phyloP scores from a whole-genome alignment of 306 rosid genomes.

The Vigna mungo region DNA sequence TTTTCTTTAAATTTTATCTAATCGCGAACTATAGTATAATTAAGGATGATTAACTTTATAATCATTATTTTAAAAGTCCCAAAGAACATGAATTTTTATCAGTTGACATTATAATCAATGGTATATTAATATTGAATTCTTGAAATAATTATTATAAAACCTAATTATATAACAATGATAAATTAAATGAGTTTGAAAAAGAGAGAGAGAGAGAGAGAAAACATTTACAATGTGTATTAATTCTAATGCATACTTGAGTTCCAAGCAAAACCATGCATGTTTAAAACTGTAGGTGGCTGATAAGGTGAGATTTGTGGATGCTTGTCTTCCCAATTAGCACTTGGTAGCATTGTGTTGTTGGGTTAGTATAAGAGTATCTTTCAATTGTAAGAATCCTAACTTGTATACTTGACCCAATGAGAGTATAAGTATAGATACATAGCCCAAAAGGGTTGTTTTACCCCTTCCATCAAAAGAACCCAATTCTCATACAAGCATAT shows the following conservation, averaged over 20 bases:
- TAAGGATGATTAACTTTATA: too few species aligned
- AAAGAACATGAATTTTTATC: too few species aligned
- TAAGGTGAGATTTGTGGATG: neutral
- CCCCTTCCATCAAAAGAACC: slow-evolving; percentile 29
- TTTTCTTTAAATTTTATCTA: too few species aligned
- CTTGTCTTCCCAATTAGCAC: slow-evolving; percentile 15
- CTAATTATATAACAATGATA: too few species aligned
- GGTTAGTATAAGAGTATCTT: slow-evolving; percentile 38
- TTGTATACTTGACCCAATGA: slow-evolving; percentile 23
- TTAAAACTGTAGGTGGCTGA: neutral
- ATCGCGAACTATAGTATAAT: too few species aligned
- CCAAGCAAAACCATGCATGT: neutral
- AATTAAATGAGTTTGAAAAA: too few species aligned
- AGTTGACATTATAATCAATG: too few species aligned
- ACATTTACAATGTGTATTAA: too few species aligned
- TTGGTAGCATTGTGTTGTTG: neutral
- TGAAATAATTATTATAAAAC: too few species aligned
- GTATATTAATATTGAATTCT: too few species aligned
- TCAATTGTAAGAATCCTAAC: slow-evolving; percentile 14
- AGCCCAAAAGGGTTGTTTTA: slow-evolving; percentile 23
- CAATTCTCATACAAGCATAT: slow-evolving; percentile 46
- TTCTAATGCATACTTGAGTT: neutral
- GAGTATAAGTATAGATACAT: neutral
- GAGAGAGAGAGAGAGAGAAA: too few species aligned
- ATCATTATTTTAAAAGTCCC: too few species aligned